These are phyloP conservation scores for Tremella mesenterica DNA, from an alignment of 768 basidiomycete species.

Conservation along the genomic window DNA sequence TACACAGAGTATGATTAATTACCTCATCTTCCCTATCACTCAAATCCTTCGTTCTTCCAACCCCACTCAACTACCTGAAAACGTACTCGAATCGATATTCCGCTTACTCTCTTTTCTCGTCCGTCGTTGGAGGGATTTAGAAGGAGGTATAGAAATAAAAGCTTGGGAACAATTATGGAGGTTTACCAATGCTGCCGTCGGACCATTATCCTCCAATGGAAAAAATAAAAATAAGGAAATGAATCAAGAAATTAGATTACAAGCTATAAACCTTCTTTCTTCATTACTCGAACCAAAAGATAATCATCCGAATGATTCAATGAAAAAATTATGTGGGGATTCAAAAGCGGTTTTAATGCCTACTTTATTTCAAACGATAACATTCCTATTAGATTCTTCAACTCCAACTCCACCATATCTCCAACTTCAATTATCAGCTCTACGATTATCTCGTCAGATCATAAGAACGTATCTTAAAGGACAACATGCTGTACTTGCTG, in stretches of 20 bases:
- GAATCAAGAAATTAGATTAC: constrained; percentile 73
- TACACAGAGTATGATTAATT: constrained; percentile 60
- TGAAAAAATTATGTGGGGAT: constrained; percentile 11
- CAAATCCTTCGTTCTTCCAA: constrained; percentile 70
- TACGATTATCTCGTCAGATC: constrained; percentile 55
- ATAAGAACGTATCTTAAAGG: constrained; percentile 49
- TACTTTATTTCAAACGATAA: constrained; percentile 72
- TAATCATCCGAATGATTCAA: constrained; percentile 20
- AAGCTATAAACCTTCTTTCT: constrained; percentile 60
- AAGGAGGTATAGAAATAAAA: constrained; percentile 50
- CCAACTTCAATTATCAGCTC: constrained; percentile 57
- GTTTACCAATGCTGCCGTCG: constrained; percentile 49
- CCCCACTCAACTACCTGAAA: constrained; percentile 62
- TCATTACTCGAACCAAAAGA: constrained; percentile 52
- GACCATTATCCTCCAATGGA: constrained; percentile 54
- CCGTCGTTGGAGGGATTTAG: constrained; percentile 60
- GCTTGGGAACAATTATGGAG: constrained; percentile 79
- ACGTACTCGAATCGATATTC: constrained; percentile 67
- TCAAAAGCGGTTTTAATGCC: constrained; percentile 51
- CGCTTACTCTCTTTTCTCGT: constrained; percentile 54
- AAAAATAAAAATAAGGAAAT: constrained; percentile 58
- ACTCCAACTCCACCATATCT: constrained; percentile 52
- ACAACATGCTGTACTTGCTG: constrained; percentile 48
- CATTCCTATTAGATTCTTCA: constrained; percentile 56
- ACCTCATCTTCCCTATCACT: constrained; percentile 79